Conservation (phyloP, 2,329 filamentous ascomycete genomes). For the Exserohilum rostratum region DNA sequence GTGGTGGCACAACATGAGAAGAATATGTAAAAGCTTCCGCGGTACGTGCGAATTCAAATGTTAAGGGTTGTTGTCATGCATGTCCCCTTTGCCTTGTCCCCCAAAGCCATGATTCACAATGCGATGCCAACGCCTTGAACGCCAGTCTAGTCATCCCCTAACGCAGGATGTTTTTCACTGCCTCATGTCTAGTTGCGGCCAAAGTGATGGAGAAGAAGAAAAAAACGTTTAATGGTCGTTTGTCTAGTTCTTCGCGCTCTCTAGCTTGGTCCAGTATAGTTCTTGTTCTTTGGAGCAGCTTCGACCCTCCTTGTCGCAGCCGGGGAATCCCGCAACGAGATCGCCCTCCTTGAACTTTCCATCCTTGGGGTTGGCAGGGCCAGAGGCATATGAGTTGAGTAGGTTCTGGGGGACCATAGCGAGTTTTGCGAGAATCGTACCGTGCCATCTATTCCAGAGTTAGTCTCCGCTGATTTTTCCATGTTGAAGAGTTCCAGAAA, state of each 20-base stretch:
- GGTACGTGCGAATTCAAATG: too few relatives aligned
- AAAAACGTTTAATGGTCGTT: neutral
- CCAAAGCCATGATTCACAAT: slow-evolving; percentile 1
- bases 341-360: slow-evolving; percentile 81
- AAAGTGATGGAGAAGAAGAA: neutral
- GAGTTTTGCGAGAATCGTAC: slow-evolving; percentile 88
- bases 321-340: slow-evolving; percentile 78
- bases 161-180: too few relatives aligned
- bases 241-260: slow-evolving; percentile 18
- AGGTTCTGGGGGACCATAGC: slow-evolving; percentile 85
- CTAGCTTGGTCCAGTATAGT: slow-evolving; percentile 52
- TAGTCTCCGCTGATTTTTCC: neutral
- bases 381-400: slow-evolving; percentile 75
- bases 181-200: too few relatives aligned
- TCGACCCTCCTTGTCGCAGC: slow-evolving; percentile 66
- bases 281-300: slow-evolving; percentile 76
- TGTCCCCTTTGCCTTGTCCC: neutral
- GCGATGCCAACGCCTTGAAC: slow-evolving; percentile 1
- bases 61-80: too few relatives aligned
- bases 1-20: too few relatives aligned
- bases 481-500: neutral
- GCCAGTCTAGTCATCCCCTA: slow-evolving; percentile 2
- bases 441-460: slow-evolving; percentile 77
- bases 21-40: too few relatives aligned
- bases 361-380: slow-evolving; percentile 42